Base-by-base conservation (phyloP, 2,329 filamentous ascomycete species). In the Xylariaceae sp. region DNA sequence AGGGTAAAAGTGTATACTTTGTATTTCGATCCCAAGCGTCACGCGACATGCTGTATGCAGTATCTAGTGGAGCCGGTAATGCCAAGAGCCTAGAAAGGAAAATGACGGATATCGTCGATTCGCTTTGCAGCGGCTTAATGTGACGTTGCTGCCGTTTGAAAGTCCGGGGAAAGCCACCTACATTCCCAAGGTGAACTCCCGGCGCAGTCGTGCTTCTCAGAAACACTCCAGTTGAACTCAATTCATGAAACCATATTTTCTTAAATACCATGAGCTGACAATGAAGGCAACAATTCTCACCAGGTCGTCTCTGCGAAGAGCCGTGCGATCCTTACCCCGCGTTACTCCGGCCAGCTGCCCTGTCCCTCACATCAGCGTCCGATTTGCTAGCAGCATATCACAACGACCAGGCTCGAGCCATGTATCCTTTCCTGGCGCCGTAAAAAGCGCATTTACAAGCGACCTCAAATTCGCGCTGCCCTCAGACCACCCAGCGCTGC, bases 391-490 rank as follows among this genome's bases (percentile, higher is more conserved):
- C 67, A 78, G 76, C 57, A 71, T 84, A 52, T 83, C 81, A 4
- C 82, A 85, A 64, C 75, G 77, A 10, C 82, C 79, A 8, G 78
- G 83, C 53, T 78, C 81, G 1, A 75, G 77, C 43, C 77, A 78
- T 61, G 80, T 85, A 16, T 82, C 81, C n/a, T 99, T 99, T 63
- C 94, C 94, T 0, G 94, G 94, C n/a, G 94, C 94, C 1, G 80
- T 97, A 45, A 93, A 97, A 72, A 96, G 91, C 70, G 90, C 91
- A 58, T 99, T 99, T 73, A 96, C 91, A 4, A 87, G 83, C 60
- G 79, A 81, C 0, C 86, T 97, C 72, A 78, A 81, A 33, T 97
- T 96, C 73, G 83, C 90, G 50, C 82, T 84, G 43, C 89, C 92
- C 0, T 81, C 86, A 33, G 83, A 86, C 46, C 82, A 87, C 64